These are phyloP conservation scores for Hura crepitans DNA, from an alignment of 441 rosid genomes.

Conservation along the genomic window DNA sequence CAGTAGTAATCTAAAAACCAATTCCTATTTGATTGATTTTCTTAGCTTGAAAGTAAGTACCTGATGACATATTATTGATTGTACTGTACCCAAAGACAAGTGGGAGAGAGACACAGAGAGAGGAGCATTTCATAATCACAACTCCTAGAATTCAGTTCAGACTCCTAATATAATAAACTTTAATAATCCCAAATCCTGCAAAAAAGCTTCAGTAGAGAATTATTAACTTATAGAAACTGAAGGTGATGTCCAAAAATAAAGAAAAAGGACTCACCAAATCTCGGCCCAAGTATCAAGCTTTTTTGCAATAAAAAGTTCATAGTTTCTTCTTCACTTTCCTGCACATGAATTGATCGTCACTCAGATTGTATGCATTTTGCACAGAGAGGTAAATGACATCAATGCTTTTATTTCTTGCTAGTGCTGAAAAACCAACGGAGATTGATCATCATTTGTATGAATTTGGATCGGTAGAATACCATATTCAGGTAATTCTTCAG, in stretches of 20 bases:
- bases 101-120: too few species aligned
- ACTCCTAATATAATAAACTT: background rate
- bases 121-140: background rate
- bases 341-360: background rate
- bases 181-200: background rate
- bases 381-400: background rate
- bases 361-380: conserved; percentile 4
- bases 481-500: conserved; percentile 49
- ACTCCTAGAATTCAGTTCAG: background rate
- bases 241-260: background rate
- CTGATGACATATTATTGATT: background rate
- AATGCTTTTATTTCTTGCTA: conserved; percentile 30
- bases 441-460: conserved; percentile 73
- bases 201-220: background rate
- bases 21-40: background rate
- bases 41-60: background rate
- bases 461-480: conserved; percentile 79
- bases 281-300: background rate
- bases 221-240: too few species aligned
- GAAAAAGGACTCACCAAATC: background rate
- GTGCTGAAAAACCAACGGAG: conserved; percentile 56
- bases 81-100: background rate
- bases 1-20: conserved; percentile 1
- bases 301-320: background rate
- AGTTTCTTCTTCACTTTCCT: conserved; percentile 4